Base-by-base conservation (phyloP, 2,329 filamentous ascomycete species). In the Penicillium sp. region DNA sequence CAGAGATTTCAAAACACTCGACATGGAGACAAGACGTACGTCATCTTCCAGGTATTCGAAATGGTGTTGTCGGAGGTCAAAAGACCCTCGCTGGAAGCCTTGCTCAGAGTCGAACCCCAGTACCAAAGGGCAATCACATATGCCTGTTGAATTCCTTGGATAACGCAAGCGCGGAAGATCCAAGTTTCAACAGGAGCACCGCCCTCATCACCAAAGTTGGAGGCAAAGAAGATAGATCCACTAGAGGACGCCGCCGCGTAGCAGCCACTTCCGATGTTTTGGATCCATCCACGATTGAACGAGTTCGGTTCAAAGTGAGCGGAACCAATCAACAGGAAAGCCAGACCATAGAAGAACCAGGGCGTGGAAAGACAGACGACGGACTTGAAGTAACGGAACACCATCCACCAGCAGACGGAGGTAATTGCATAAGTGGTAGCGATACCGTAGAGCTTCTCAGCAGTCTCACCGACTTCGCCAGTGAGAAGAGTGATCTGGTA, bases 401-500 rank as follows among this genome's bases (percentile, higher is more conserved):
- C 67, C 52, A 82, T 71, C 86, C 87, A 89, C 87, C 87, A 90
- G 51, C 84, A 67, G 6, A 86, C 72, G 0, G 86, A 87, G 6
- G 83, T 81, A 30, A 78, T 78, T 7, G 87, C 79, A 69, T 88
- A 89, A 33, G 86, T 84, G 11, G 79, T 82, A 0, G 85, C 85
- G 51, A 87, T 84, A 56, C 81, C 79, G 72, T 89, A 89, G 0
- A 89, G 78, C 70, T 87, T 85, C 42, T 79, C 73, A 2, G 86
- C 84, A 7, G 82, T 82, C 70, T 89, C 80, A 65, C 85, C 86
- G 30, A 86, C 79, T 66, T 87, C 83, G n/a, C 87, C 87, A 0
- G 85, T 87, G n/a, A 89, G 79, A n/a, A 89, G 79, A 0, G 86
- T 88, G 69, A 89, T 87, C 70, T 89, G 87, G 76, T 89, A 88